Evolutionary conservation across 192 early-diverging fungal genomes (phyloP).

Genomic region (Backusella westeae): DNA sequence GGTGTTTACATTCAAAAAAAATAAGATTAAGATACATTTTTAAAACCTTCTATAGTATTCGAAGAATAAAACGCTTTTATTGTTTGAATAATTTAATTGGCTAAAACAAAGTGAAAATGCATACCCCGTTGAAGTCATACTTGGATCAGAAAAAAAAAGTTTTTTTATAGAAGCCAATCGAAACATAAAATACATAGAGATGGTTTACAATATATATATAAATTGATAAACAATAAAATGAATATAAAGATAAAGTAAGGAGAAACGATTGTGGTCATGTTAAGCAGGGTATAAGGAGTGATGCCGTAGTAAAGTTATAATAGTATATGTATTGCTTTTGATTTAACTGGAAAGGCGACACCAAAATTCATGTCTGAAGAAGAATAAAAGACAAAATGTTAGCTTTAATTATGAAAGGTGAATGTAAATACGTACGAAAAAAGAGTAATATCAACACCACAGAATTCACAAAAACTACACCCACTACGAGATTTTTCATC

Average conservation of each 20-base stretch:
- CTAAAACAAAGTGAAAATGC: background rate
- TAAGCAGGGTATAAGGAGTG: background rate
- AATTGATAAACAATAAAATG: background rate
- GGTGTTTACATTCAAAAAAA: no score
- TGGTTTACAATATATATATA: background rate
- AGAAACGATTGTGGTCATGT: background rate
- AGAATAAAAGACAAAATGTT: background rate
- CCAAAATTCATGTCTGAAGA: constrained; percentile 4
- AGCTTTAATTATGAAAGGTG: background rate
- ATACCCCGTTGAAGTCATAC: background rate
- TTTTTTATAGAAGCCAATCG: background rate
- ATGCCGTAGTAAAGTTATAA: background rate
- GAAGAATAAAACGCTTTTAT: background rate
- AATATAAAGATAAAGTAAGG: background rate
- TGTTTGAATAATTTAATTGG: background rate
- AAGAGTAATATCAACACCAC: background rate
- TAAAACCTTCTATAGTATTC: background rate
- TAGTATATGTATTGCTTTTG: background rate
- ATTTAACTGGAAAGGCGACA: background rate
- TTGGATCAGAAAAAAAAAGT: background rate
- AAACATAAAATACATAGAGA: background rate
- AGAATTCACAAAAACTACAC: background rate
- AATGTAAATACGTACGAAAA: background rate
- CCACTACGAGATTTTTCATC: background rate
- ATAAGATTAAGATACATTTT: background rate